A percentile compares a stretch with the other conserved stretches of the same genome.
Conservation (phyloP, 1,284 basidiomycete genomes). For the Taiwanofungus camphoratus region DNA sequence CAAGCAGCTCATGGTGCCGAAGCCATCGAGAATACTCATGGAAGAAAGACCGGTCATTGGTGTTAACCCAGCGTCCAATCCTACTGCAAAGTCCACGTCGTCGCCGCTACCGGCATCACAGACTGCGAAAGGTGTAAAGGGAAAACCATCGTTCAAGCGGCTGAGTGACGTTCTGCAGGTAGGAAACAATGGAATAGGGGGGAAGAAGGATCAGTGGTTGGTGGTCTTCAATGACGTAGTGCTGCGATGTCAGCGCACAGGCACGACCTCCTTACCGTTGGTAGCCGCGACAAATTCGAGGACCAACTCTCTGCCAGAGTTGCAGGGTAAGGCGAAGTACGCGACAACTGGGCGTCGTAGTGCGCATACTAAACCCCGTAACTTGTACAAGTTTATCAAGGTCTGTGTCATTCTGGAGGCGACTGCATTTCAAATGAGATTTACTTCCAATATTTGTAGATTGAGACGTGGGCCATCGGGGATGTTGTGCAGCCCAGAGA, state of each 20-base stretch:
- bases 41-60: constrained; percentile 58
- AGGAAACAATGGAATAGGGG: constrained; percentile 49
- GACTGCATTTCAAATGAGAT: background rate
- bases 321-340: constrained; percentile 76
- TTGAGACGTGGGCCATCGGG: constrained; percentile 86
- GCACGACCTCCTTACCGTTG: constrained; percentile 83
- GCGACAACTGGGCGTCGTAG: constrained; percentile 70
- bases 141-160: constrained; percentile 80
- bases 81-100: constrained; percentile 33
- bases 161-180: constrained; percentile 73
- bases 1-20: constrained; percentile 81
- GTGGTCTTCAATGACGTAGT: constrained; percentile 95
- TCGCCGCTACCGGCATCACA: constrained; percentile 47
- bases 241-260: constrained; percentile 84
- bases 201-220: constrained; percentile 88
- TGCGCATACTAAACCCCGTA: constrained; percentile 74
- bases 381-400: constrained; percentile 86
- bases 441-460: constrained; percentile 37
- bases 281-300: constrained; percentile 65
- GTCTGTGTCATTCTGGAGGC: constrained; percentile 32
- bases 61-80: constrained; percentile 19
- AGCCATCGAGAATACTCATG: constrained; percentile 81
- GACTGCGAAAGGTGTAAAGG: constrained; percentile 54
- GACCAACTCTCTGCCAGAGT: constrained; percentile 70
- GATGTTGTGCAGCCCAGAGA: constrained; percentile 65